Evolutionary conservation across 2,329 filamentous ascomycete species (phyloP).

Genomic region (Talaromyces verruculosus): DNA sequence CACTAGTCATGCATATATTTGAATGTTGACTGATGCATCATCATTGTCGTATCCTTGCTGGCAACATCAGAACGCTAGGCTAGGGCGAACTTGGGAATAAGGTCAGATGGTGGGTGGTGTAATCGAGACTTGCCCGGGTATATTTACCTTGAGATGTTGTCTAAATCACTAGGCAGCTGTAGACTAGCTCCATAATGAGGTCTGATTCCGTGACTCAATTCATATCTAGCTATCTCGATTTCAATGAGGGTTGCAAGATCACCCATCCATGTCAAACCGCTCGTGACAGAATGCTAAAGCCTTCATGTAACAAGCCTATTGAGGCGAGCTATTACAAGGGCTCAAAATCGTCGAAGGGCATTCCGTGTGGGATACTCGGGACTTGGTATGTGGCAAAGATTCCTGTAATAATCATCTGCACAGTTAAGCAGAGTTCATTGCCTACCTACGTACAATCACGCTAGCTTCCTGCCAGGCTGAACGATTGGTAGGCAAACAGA

Average conservation of each 20-base stretch:
- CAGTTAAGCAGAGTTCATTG: background rate
- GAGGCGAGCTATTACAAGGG: background rate
- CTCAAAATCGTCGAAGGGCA: too few species aligned
- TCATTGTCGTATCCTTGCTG: background rate
- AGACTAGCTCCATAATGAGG: background rate
- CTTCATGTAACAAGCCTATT: background rate
- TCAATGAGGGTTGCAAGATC: background rate
- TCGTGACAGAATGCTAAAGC: background rate
- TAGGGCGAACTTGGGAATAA: background rate
- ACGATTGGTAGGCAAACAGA: background rate
- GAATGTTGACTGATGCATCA: slow-evolving; percentile 1
- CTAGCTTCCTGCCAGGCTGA: background rate
- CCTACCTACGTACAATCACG: background rate
- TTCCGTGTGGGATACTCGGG: background rate
- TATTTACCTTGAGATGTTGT: background rate
- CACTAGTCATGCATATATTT: slow-evolving; percentile 1
- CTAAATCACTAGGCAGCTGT: background rate
- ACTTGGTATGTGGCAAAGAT: background rate
- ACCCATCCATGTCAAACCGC: background rate
- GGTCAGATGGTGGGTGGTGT: background rate
- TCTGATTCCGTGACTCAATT: background rate
- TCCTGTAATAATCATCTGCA: background rate
- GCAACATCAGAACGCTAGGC: background rate
- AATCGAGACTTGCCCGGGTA: background rate
- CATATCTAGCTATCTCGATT: background rate